Conservation (phyloP, 2,329 filamentous ascomycete species). For the Byssoonygena ceratinophila region DNA sequence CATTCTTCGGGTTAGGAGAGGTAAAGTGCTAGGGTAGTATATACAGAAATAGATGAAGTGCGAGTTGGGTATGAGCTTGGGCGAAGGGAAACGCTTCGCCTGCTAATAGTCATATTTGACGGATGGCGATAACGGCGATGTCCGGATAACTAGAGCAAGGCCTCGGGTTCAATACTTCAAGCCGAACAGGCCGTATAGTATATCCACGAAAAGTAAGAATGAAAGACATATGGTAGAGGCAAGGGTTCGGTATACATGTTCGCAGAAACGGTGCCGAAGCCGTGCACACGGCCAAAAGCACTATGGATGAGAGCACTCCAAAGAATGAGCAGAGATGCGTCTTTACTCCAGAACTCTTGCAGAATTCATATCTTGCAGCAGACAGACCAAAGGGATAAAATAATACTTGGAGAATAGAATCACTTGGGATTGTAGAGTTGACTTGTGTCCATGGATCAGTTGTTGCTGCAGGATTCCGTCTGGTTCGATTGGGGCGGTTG, state of each 20-base stretch:
- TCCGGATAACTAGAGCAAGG: background rate
- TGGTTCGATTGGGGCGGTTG: constrained; percentile 1
- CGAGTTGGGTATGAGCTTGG: background rate
- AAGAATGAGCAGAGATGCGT: no score
- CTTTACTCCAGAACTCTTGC: no score
- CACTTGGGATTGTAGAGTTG: background rate
- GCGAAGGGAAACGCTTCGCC: no score
- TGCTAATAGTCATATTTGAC: background rate
- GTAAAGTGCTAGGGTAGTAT: constrained; percentile 1
- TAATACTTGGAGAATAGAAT: no score
- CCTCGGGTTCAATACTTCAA: no score
- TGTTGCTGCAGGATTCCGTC: background rate
- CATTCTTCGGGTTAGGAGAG: background rate
- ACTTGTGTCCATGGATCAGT: background rate
- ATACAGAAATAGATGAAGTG: background rate
- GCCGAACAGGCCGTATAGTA: no score
- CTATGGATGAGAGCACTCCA: background rate
- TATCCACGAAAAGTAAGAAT: background rate
- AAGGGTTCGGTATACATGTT: background rate
- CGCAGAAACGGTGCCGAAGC: background rate
- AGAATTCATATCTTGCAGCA: no score
- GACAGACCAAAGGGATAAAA: no score
- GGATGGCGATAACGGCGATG: background rate
- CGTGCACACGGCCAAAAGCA: background rate
- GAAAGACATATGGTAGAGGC: background rate